Conservation (phyloP, 2,329 filamentous ascomycete genomes). For the Clarireedia homoeocarpa region DNA sequence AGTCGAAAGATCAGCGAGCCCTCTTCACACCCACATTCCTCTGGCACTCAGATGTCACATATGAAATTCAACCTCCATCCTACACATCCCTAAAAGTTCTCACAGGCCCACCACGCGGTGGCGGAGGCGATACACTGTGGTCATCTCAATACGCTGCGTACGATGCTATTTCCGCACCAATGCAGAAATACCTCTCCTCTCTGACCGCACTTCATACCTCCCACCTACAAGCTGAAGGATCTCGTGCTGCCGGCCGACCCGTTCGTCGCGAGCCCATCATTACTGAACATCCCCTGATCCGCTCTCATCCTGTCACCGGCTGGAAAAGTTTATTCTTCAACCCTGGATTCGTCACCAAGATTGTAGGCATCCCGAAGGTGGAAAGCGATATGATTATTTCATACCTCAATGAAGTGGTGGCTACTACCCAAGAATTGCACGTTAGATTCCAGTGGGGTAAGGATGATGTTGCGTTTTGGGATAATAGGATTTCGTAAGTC, state of each 20-base stretch:
- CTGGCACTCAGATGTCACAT: constrained; percentile 39
- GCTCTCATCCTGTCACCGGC: constrained; percentile 53
- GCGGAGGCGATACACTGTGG: constrained; percentile 50
- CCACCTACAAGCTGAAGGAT: constrained; percentile 44
- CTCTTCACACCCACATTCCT: constrained; percentile 47
- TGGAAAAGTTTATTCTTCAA: constrained; percentile 56
- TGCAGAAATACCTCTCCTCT: constrained; percentile 51
- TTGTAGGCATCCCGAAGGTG: constrained; percentile 49
- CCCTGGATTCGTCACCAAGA: constrained; percentile 48
- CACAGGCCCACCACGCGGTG: constrained; percentile 44
- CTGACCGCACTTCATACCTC: constrained; percentile 48
- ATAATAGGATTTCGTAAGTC: constrained; percentile 44
- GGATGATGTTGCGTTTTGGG: constrained; percentile 61
- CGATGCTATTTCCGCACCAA: constrained; percentile 44
- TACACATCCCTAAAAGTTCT: constrained; percentile 49
- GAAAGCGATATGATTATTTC: constrained; percentile 45
- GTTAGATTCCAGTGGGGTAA: constrained; percentile 58
- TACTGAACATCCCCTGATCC: constrained; percentile 48
- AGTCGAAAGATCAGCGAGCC: constrained; percentile 44
- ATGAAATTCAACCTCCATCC: constrained; percentile 48
- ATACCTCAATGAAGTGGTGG: constrained; percentile 45
- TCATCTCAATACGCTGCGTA: constrained; percentile 51
- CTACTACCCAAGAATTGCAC: constrained; percentile 59
- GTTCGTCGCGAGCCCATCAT: constrained; percentile 45
- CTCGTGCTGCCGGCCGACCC: constrained; percentile 28